phyloP scores from a whole-genome alignment of 306 rosid genomes.

The Comarum palustre region DNA sequence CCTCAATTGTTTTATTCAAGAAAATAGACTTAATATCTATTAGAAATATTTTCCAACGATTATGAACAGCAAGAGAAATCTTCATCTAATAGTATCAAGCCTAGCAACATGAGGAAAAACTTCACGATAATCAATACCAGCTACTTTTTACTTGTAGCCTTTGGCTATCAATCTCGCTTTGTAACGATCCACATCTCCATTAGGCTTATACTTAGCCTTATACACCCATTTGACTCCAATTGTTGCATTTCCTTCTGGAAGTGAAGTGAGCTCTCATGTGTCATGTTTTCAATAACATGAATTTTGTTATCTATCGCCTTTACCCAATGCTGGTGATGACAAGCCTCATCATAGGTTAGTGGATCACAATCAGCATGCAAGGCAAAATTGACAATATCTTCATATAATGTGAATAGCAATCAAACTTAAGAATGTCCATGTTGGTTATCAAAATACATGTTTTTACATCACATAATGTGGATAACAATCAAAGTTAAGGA shows the following conservation, averaged over 20 bases:
- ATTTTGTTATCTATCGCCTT: not conserved
- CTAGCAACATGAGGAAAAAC: not conserved
- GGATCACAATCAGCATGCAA: not conserved
- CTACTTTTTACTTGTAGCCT: no score
- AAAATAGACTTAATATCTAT: not conserved
- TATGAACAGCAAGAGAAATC: not conserved
- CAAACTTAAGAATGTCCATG: no score
- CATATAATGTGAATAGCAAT: not conserved
- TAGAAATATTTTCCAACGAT: not conserved
- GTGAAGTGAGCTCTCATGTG: not conserved
- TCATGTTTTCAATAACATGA: not conserved
- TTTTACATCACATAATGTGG: no score
- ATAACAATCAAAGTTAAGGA: no score
- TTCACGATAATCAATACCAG: no score
- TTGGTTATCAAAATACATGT: no score
- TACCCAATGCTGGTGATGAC: not conserved
- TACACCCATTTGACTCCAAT: not conserved
- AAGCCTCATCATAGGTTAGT: not conserved
- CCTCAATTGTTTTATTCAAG: not conserved
- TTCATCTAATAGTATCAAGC: not conserved
- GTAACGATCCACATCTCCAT: no score
- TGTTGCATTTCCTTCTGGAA: not conserved
- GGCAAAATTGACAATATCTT: not conserved
- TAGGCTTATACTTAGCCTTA: not conserved
- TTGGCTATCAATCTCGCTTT: no score